Evolutionary conservation across 441 rosid species (phyloP), one percentile per base, ranked within the genome.

Genomic region (Pelargonium cotyledonis): DNA sequence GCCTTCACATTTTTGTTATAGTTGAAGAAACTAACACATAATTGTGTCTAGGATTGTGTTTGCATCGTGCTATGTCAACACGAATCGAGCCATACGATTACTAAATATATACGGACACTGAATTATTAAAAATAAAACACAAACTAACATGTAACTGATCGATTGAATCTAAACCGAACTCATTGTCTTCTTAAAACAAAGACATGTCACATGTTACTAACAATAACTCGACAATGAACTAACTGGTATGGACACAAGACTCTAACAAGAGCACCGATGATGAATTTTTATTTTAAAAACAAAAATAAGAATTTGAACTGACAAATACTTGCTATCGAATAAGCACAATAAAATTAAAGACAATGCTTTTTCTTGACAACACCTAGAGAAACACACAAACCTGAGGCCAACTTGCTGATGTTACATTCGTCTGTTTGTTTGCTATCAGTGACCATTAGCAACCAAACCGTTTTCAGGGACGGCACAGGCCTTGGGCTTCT

Each of bases 321-420:
- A 21, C 61, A 55, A 55, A 55, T 16, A 55, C 61, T 55, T 5
- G 16, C 61, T 55, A 55, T 55, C 23, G 61, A 19, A 15, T 55
- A 15, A 55, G 61, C 21, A 55, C 57, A 15, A 55, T 8, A 55
- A 55, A 55, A 19, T 55, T 55, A 6, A 21, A 21, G 61, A 55
- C 16, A 3, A 55, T 15, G 23, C 16, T 55, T 5, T 31, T 31
- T 31, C 38, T 31, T 31, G 38, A 16, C 8, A 19, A 55, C 61
- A 55, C 61, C 61, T 55, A 31, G 38, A 55, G 61, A 55, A 55
- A 55, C 61, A 55, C 61, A 7, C 19, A 15, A 55, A 21, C 91
- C 97, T 0, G 96, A 85, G 65, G 91, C 83, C 85, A 92, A 78
- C 68, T 53, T 16, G 55, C 21, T 3, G 21, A 10, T 46, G 11